phyloP scores from a whole-genome alignment of 306 rosid genomes.

The Inga laurina region DNA sequence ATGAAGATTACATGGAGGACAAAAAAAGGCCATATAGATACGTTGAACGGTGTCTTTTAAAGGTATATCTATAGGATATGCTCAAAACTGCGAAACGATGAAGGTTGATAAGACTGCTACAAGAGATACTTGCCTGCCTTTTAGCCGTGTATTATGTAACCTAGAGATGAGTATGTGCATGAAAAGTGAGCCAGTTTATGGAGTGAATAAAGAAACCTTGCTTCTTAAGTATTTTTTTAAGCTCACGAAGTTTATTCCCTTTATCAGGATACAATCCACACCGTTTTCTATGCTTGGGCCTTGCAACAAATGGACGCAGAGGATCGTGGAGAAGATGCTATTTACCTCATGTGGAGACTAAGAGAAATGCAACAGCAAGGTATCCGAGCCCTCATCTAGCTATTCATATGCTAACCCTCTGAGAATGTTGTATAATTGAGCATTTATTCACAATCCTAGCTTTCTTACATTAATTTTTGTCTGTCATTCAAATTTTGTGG shows the following conservation, averaged over 20 bases:
- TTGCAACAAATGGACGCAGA: constrained; percentile 80
- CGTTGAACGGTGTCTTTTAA: background rate
- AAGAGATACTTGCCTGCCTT: background rate
- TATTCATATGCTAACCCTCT: constrained; percentile 15
- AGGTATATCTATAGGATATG: background rate
- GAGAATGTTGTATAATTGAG: constrained; percentile 42
- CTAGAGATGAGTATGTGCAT: background rate
- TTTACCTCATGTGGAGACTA: constrained; percentile 79
- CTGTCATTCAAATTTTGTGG: background rate
- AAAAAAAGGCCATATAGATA: background rate
- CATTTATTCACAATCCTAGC: constrained; percentile 3
- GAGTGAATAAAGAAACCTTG: background rate
- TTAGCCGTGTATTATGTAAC: background rate
- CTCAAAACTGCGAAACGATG: background rate
- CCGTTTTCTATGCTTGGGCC: constrained; percentile 77
- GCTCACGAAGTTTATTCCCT: background rate
- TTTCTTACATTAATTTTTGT: background rate
- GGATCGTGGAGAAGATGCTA: constrained; percentile 69
- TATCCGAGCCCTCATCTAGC: constrained; percentile 70
- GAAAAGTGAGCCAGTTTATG: background rate
- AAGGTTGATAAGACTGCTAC: background rate
- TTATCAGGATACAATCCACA: constrained; percentile 82
- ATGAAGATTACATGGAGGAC: background rate
- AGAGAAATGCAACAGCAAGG: constrained; percentile 87
- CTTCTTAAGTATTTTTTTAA: background rate